phyloP scores from a whole-genome alignment of 164 flowering plant species.

The Magnolia officinalis region DNA sequence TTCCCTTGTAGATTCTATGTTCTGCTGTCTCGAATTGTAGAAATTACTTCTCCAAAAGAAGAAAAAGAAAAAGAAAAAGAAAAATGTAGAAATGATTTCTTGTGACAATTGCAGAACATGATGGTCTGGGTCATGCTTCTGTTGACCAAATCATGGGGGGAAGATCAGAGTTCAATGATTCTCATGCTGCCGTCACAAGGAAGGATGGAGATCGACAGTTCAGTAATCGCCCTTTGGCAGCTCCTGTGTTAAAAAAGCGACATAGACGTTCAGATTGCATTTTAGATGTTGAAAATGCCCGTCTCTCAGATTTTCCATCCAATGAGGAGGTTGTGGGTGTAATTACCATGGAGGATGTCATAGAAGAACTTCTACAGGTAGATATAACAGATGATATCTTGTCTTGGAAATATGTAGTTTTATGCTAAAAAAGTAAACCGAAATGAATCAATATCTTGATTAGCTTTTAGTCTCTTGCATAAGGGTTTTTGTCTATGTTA shows the following conservation, averaged over 20 bases:
- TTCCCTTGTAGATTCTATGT: not conserved
- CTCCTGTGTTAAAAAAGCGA: constrained; percentile 58
- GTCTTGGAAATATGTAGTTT: not conserved
- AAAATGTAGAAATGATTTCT: too few species aligned
- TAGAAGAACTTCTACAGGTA: constrained; percentile 99
- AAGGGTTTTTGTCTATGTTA: not conserved
- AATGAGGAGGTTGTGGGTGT: constrained; percentile 84
- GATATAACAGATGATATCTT: not conserved
- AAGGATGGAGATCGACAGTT: constrained; percentile 37
- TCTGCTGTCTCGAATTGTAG: not conserved
- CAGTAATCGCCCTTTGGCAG: constrained; percentile 37
- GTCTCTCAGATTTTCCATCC: constrained; percentile 62
- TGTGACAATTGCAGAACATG: too few species aligned
- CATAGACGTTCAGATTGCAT: constrained; percentile 82
- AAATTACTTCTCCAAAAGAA: constrained; percentile 12
- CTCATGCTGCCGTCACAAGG: constrained; percentile 21
- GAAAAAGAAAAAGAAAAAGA: constrained; percentile 8
- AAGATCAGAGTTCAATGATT: constrained; percentile 25
- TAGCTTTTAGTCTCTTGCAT: not conserved
- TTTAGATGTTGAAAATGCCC: constrained; percentile 64
- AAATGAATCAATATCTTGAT: not conserved
- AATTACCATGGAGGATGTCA: constrained; percentile 95
- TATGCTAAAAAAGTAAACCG: not conserved
- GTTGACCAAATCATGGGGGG: constrained; percentile 18
- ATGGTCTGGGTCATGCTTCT: constrained; percentile 11